Percentiles rank a stretch among this genome's conserved stretches.
Evolutionary conservation across 306 rosid genomes (phyloP).

Genomic region (Leucaena leucocephala): DNA sequence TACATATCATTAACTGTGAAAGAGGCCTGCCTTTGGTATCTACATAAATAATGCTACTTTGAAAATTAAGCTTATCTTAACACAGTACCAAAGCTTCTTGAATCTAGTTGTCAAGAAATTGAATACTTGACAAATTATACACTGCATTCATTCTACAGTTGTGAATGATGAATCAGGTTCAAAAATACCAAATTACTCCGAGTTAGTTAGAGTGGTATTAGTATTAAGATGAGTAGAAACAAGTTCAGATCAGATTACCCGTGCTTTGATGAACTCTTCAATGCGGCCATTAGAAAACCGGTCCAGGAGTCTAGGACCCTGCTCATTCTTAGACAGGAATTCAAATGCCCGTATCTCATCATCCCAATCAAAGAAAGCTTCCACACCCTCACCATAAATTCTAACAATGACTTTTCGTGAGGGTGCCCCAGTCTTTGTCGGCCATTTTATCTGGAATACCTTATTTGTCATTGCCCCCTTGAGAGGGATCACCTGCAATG

Average conservation of each 20-base stretch:
- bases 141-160: slow-evolving; percentile 2
- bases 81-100: neutral
- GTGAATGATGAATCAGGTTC: neutral
- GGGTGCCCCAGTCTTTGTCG: slow-evolving; percentile 51
- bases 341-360: slow-evolving; percentile 65
- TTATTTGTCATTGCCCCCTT: slow-evolving; percentile 90
- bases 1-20: neutral
- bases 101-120: neutral
- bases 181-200: neutral
- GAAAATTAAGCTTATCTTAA: neutral
- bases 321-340: slow-evolving; percentile 72
- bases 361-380: slow-evolving; percentile 64
- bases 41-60: neutral
- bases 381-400: slow-evolving; percentile 81
- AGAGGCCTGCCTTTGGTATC: neutral
- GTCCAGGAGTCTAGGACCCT: slow-evolving; percentile 79
- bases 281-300: slow-evolving; percentile 73
- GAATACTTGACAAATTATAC: neutral
- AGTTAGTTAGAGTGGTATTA: neutral
- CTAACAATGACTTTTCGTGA: slow-evolving; percentile 70
- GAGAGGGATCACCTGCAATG: slow-evolving; percentile 66
- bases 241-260: slow-evolving; percentile 49
- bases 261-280: slow-evolving; percentile 83
- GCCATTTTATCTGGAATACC: slow-evolving; percentile 87
- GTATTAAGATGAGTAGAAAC: slow-evolving; percentile 7